Base-by-base conservation (phyloP, 2,329 filamentous ascomycete species). In the Verticillium isaacii region DNA sequence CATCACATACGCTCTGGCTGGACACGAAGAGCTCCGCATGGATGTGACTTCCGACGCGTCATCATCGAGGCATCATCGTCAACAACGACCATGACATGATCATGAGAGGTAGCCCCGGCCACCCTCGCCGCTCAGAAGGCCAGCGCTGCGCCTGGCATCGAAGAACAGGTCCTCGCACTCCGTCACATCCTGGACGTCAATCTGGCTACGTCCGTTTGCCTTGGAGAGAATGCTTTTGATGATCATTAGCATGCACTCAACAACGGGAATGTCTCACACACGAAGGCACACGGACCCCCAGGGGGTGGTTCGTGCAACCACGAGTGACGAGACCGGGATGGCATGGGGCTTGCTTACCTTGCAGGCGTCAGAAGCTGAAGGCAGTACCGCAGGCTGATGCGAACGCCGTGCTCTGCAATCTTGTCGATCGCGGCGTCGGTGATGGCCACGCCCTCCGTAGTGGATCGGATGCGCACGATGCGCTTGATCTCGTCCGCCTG, bases 371-470 rank as follows among this genome's bases (percentile, higher is more conserved):
- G 82, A 68, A 99, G 79, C 78, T 98, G 95, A 73, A 99, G 80
- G 68, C 93, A 94, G 79, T 99, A 99, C 68, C 95, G 83, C 77
- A 99, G 77, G 74, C 91, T 96, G 72, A 97, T 93, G 69, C 89
- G 90, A 70, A 92, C 92, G 67, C 95, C 95, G 69, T 96, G 89
- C 71, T 91, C 86, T 52, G 92, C 86, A 69, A 99, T 87, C 79
- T 92, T 95, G 69, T 95, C 90, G 63, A 98, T 84, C 32, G 95
- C 95, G 23, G 88, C 86, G 58, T 96, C 92, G 50, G 87, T 88
- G 67, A 98, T 87, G 65, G 85, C 83, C 55, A 97, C 87, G 57
- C 87, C 86, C 78, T 97, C 93, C 9, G 90, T 94, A 66, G 88
- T 88, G 45, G 92, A 88, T 58, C 95, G 89, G 69, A 96, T 88